A percentile compares a stretch with the other conserved stretches of the same genome.
Evolutionary conservation across 495 filamentous ascomycete species (phyloP).

Genomic region (Lasiosphaeria miniovina): DNA sequence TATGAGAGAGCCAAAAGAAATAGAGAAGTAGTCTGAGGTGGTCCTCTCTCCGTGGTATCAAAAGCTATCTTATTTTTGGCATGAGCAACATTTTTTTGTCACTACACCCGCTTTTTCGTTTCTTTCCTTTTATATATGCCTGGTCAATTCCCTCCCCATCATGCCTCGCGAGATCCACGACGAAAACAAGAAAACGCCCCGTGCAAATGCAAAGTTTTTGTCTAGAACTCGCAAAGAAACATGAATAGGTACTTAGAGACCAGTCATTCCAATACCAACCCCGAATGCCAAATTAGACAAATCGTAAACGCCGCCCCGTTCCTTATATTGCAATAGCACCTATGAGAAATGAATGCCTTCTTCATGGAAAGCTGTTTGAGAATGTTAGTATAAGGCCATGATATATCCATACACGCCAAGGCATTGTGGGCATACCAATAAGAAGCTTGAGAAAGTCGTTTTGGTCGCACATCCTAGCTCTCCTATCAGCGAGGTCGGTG

Average conservation of each 20-base stretch:
- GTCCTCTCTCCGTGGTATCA: no score
- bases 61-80: no score
- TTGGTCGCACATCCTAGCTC: conserved; percentile 83
- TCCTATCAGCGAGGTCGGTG: conserved; percentile 73
- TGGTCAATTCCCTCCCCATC: no score
- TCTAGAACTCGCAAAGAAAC: background rate
- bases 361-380: conserved; percentile 60
- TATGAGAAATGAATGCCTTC: conserved; percentile 92
- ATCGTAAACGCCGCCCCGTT: conserved; percentile 9
- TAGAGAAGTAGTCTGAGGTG: no score
- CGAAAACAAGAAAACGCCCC: conserved; percentile 11
- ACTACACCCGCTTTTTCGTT: no score
- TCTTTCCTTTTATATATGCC: no score
- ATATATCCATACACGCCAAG: background rate
- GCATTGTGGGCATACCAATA: conserved; percentile 19
- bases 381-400: conserved; percentile 22
- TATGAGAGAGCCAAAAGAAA: no score
- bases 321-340: conserved; percentile 15
- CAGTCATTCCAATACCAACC: background rate
- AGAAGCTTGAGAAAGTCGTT: conserved; percentile 73
- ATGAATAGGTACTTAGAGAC: background rate
- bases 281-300: conserved; percentile 4
- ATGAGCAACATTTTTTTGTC: no score
- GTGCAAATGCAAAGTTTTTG: background rate
- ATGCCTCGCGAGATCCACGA: conserved; percentile 21